phyloP scores from a whole-genome alignment of 2,329 filamentous ascomycete genomes.

The Penicillium sclerotigenum region DNA sequence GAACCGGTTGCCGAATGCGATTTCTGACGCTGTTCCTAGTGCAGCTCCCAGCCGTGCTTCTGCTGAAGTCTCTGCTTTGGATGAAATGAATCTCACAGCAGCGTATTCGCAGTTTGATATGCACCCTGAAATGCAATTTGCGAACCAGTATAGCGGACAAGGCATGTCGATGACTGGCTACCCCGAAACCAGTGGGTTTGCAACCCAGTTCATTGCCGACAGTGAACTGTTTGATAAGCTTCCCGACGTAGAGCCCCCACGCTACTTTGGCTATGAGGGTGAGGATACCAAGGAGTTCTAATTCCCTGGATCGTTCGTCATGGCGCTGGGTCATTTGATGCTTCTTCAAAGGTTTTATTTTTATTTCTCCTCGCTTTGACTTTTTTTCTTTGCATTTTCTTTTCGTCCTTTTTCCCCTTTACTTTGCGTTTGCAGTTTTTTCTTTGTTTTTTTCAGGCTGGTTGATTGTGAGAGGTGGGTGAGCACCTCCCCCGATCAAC shows the following conservation, averaged over 20 bases:
- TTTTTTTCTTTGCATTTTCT: not conserved
- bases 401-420: not conserved
- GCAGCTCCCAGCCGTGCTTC: not conserved
- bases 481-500: not conserved
- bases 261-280: not conserved
- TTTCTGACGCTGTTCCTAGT: too few relatives aligned
- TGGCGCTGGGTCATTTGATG: not conserved
- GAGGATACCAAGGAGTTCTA: not conserved
- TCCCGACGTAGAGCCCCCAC: not conserved
- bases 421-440: not conserved
- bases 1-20: not conserved
- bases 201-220: not conserved
- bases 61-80: not conserved
- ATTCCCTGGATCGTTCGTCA: not conserved
- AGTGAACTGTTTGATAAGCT: not conserved
- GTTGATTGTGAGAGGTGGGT: not conserved
- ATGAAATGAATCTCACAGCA: too few relatives aligned
- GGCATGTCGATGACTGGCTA: not conserved
- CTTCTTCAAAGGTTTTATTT: too few relatives aligned
- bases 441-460: not conserved
- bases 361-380: not conserved
- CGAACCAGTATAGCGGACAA: not conserved
- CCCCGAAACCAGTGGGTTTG: not conserved
- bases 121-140: not conserved
- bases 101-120: not conserved